A percentile compares a stretch with the other conserved stretches of the same genome.
These are phyloP conservation scores for Rauvolfia tetraphylla DNA, from an alignment of 257 asterid species.

Conservation along the genomic window DNA sequence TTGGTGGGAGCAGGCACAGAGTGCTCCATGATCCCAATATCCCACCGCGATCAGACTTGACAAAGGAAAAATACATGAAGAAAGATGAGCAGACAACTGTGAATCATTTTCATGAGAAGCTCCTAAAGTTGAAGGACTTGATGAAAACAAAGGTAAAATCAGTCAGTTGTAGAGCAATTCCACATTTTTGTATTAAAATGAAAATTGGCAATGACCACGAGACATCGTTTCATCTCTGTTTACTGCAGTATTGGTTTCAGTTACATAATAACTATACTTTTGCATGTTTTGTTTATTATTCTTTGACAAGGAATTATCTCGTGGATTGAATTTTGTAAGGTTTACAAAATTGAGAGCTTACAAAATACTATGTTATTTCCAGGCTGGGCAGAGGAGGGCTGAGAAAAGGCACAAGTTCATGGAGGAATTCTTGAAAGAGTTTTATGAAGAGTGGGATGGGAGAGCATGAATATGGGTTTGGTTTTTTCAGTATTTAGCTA, in stretches of 20 bases:
- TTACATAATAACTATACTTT: neutral
- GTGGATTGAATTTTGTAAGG: neutral
- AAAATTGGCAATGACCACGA: neutral
- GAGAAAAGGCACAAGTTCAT: conserved; percentile 84
- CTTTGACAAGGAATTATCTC: neutral
- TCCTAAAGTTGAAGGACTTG: conserved; percentile 77
- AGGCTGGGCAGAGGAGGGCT: conserved; percentile 88
- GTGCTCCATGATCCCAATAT: conserved; percentile 73
- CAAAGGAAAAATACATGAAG: conserved; percentile 80
- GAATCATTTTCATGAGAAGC: conserved; percentile 97
- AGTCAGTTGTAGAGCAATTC: neutral
- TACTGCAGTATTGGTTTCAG: neutral
- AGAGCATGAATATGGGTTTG: conserved; percentile 51
- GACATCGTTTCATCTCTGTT: neutral
- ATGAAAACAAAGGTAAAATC: conserved; percentile 75
- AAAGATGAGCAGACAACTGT: conserved; percentile 86
- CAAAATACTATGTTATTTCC: conserved; percentile 18
- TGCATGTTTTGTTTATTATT: neutral
- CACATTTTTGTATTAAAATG: neutral
- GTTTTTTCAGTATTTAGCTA: neutral
- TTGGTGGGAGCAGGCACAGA: conserved; percentile 81
- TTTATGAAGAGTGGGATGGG: conserved; percentile 89
- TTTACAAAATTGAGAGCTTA: conserved; percentile 2
- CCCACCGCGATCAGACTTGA: conserved; percentile 70
- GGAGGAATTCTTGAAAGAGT: conserved; percentile 78